phyloP scores from a whole-genome alignment of 495 filamentous ascomycete genomes.

The Aspergillus cavernicola region DNA sequence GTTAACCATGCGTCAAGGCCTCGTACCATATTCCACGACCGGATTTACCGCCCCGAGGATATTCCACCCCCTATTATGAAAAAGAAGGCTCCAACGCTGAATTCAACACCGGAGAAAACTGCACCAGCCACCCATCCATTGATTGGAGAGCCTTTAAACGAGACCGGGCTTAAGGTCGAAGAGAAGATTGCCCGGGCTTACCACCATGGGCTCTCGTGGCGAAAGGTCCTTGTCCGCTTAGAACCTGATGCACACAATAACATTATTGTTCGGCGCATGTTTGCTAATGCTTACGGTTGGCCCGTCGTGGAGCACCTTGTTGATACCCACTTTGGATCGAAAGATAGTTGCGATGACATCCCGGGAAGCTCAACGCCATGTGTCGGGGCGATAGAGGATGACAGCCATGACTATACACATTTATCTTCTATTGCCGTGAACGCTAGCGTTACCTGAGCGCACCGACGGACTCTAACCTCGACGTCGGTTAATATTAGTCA shows the following conservation, averaged over 20 bases:
- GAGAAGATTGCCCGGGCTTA: conserved; percentile 97
- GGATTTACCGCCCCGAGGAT: conserved; percentile 88
- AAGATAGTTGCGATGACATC: conserved; percentile 36
- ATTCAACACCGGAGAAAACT: conserved; percentile 39
- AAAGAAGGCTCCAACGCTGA: conserved; percentile 40
- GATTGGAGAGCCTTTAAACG: conserved; percentile 17
- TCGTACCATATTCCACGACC: conserved; percentile 94
- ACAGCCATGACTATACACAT: background rate
- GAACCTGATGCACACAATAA: conserved; percentile 99
- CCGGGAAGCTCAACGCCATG: background rate
- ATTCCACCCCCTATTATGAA: conserved; percentile 79
- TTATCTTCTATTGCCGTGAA: background rate
- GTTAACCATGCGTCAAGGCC: conserved; percentile 78
- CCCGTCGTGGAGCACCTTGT: conserved; percentile 91
- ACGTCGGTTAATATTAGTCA: too few species aligned
- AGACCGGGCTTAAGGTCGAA: conserved; percentile 76
- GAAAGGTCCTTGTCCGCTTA: conserved; percentile 90
- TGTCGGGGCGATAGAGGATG: background rate
- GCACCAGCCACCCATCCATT: conserved; percentile 19
- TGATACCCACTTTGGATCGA: conserved; percentile 84
- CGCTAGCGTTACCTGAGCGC: background rate
- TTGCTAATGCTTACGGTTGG: conserved; percentile 97
- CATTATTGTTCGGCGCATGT: conserved; percentile 91
- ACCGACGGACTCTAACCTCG: too few species aligned
- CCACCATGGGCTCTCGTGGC: conserved; percentile 84